Evolutionary conservation across 805 yeast genomes (phyloP), one percentile per base, ranked within the genome.

Genomic region (Lachancea fermentati): DNA sequence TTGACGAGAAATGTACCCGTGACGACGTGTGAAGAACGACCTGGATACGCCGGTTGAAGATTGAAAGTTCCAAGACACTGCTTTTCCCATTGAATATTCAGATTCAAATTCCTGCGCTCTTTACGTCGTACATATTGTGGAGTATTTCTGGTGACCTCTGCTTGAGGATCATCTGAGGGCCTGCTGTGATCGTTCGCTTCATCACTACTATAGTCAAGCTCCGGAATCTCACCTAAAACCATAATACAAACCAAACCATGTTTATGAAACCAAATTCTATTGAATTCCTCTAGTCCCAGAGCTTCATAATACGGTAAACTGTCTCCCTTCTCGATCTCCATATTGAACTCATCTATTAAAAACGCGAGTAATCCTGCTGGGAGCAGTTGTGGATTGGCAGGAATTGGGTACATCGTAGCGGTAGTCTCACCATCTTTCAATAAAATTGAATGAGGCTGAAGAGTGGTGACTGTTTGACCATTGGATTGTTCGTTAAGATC

Each of bases 1-100:
- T 91, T 88, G 2, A 91, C 97, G 26, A 91, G 66, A 51, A 91
- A 84, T 15, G 82, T 81, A 1, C 86, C 95, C 0, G 95, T 85
- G 52, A 95, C 88, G n/a, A 93, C 81, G 57, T 91, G 97, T 0
- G 95, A 79, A 14, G 93, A 82, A 33, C 97, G 69, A 2, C 97
- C 97, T 0, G 97, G 96, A 57, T 81, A 91, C 53, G 86, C 84
- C 2, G 97, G 93, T 48, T 83, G 83, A 45, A 91, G 72, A 57
- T 74, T 80, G 56, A 91, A 88, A 1, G 89, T 75, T 0, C 97
- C 98, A 34, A 93, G 68, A 58, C 97, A 91, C 57, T 83, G 89
- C 52, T 85, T 86, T 45, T 88, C 94, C 96, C 97, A 89, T 56
- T 82, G 87, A 37, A 81, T 75, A 42, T 51, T 57, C 14, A 60